Evolutionary conservation across 352 stramenopile genomes (phyloP).

Genomic region (Globisporangium takayamanum): DNA sequence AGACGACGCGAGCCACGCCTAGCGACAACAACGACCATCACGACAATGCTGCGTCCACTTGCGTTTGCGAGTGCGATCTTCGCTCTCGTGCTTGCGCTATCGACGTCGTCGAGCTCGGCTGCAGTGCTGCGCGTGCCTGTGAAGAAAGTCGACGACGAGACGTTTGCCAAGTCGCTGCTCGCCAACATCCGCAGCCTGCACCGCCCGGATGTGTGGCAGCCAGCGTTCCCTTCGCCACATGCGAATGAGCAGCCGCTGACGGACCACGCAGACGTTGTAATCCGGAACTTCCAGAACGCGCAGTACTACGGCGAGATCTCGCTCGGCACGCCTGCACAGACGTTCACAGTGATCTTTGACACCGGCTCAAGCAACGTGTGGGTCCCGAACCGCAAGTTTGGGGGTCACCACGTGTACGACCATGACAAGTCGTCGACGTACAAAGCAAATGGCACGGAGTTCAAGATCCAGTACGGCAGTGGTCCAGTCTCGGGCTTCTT

Average conservation of each 20-base stretch:
- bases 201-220: constrained; percentile 41
- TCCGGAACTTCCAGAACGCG: constrained; percentile 90
- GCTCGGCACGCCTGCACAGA: constrained; percentile 24
- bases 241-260: constrained; percentile 1
- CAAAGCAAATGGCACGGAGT: constrained; percentile 58
- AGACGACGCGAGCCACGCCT: background rate
- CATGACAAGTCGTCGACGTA: constrained; percentile 57
- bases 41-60: constrained; percentile 12
- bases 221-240: constrained; percentile 18
- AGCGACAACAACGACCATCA: background rate
- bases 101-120: constrained; percentile 6
- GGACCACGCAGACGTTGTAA: constrained; percentile 50
- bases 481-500: constrained; percentile 76
- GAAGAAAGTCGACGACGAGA: constrained; percentile 53
- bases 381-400: constrained; percentile 21
- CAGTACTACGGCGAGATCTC: constrained; percentile 93
- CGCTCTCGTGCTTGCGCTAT: constrained; percentile 9
- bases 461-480: constrained; percentile 86
- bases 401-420: constrained; percentile 49
- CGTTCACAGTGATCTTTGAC: constrained; percentile 29
- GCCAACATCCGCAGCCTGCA: constrained; percentile 30
- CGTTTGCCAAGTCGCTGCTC: constrained; percentile 57
- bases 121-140: constrained; percentile 62
- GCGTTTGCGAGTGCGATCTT: constrained; percentile 10
- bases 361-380: constrained; percentile 29